A percentile compares a stretch with the other conserved stretches of the same genome.
Evolutionary conservation across 495 filamentous ascomycete genomes (phyloP).

Genomic region (Podospora fimiseda): DNA sequence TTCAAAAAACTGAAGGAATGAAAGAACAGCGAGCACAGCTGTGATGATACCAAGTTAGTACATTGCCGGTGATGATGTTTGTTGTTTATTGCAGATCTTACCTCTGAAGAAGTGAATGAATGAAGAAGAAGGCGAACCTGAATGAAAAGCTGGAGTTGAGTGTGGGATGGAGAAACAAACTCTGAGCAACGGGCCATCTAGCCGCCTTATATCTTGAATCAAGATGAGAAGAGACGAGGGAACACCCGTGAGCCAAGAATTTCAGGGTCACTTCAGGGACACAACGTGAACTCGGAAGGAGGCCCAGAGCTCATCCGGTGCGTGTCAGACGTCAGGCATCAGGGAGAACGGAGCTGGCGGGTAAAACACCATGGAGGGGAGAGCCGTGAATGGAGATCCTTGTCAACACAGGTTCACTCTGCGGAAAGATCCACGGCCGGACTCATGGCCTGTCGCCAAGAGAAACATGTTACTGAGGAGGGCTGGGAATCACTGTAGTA

Average conservation of each 20-base stretch:
- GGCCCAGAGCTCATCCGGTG: slow-evolving; percentile 36
- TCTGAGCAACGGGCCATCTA: slow-evolving; percentile 13
- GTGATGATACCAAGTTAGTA: slow-evolving; percentile 1
- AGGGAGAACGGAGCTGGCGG: slow-evolving; percentile 29
- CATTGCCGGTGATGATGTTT: background rate
- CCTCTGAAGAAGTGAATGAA: slow-evolving; percentile 47
- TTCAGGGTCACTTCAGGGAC: slow-evolving; percentile 29
- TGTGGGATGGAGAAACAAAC: slow-evolving; percentile 34
- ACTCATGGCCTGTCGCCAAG: slow-evolving; percentile 10
- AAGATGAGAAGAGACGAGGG: slow-evolving; percentile 30
- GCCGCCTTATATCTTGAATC: slow-evolving; percentile 37
- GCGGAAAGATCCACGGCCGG: slow-evolving; percentile 33
- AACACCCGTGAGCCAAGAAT: slow-evolving; percentile 35
- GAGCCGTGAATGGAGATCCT: background rate
- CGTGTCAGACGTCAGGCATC: slow-evolving; percentile 40
- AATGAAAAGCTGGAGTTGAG: slow-evolving; percentile 28
- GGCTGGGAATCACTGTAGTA: background rate
- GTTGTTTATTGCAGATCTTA: slow-evolving; percentile 13
- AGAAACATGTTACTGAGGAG: slow-evolving; percentile 13
- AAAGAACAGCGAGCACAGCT: slow-evolving; percentile 49
- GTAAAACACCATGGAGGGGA: slow-evolving; percentile 34
- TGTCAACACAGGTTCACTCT: background rate
- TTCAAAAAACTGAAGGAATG: slow-evolving; percentile 39
- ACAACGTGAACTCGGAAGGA: slow-evolving; percentile 35
- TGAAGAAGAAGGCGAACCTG: slow-evolving; percentile 23